Conservation (phyloP, 1,284 basidiomycete genomes). For the Ceratobasidium sp. region DNA sequence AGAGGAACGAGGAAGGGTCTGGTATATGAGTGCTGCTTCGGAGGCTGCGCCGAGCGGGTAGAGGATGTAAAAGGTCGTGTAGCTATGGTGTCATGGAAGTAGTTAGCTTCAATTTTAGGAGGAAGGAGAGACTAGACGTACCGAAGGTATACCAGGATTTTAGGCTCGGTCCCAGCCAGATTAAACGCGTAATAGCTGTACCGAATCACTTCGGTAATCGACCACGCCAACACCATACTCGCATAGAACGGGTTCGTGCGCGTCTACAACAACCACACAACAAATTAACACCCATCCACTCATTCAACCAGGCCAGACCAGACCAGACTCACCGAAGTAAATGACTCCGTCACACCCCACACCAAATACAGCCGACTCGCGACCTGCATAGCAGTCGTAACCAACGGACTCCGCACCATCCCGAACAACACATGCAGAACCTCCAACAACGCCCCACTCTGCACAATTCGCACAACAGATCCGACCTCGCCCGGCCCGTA, state of each 20-base stretch:
- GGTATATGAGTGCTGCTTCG: slow-evolving; percentile 86
- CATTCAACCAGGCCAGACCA: not conserved
- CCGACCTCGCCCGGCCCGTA: slow-evolving; percentile 67
- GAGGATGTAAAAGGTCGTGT: slow-evolving; percentile 92
- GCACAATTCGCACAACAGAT: slow-evolving; percentile 73
- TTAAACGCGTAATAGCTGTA: slow-evolving; percentile 89
- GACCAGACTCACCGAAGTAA: slow-evolving; percentile 53
- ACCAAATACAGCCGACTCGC: slow-evolving; percentile 86
- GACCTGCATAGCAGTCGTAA: slow-evolving; percentile 88
- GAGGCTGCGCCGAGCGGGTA: slow-evolving; percentile 93
- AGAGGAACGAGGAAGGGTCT: slow-evolving; percentile 72
- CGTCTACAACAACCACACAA: slow-evolving; percentile 47
- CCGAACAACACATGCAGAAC: slow-evolving; percentile 84
- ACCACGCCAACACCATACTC: slow-evolving; percentile 95
- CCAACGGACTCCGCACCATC: slow-evolving; percentile 85
- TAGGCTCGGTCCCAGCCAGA: slow-evolving; percentile 64
- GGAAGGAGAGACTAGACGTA: slow-evolving; percentile 45
- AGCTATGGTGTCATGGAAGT: too few species aligned
- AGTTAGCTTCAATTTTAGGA: slow-evolving; percentile 1
- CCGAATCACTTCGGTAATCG: slow-evolving; percentile 89
- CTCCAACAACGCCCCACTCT: slow-evolving; percentile 84
- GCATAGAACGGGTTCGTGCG: slow-evolving; percentile 84
- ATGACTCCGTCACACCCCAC: slow-evolving; percentile 82
- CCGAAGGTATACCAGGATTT: slow-evolving; percentile 58
- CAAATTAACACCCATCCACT: too few species aligned